Conservation (phyloP, 805 yeast species). For the Metschnikowia chrysomelidarum region DNA sequence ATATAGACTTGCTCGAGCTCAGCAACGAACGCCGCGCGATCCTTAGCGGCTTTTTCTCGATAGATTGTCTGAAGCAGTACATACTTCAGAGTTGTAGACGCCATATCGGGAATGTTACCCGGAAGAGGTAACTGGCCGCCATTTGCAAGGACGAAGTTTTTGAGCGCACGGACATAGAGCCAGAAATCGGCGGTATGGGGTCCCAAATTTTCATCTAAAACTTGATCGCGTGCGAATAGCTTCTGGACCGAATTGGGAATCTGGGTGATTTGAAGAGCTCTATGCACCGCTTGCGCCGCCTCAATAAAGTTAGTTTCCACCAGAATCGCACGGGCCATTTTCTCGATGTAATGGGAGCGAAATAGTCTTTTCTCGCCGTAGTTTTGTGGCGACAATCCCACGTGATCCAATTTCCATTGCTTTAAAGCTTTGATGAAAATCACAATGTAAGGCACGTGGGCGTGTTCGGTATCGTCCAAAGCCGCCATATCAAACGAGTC, state of each 20-base stretch:
- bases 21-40: constrained; percentile 40
- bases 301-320: constrained; percentile 48
- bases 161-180: constrained; percentile 57
- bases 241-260: constrained; percentile 29
- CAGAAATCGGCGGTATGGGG: constrained; percentile 50
- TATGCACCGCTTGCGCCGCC: constrained; percentile 33
- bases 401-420: constrained; percentile 35
- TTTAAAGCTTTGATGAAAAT: constrained; percentile 55
- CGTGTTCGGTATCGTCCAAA: constrained; percentile 43
- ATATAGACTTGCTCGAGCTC: constrained; percentile 29
- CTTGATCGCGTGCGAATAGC: constrained; percentile 17
- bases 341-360: constrained; percentile 31
- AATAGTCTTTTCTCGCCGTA: constrained; percentile 42
- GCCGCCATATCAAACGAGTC: constrained; percentile 48
- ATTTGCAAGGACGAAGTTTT: constrained; percentile 41
- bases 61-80: constrained; percentile 58
- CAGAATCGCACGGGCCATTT: constrained; percentile 45
- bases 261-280: constrained; percentile 37
- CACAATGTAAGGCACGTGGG: constrained; percentile 70
- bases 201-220: constrained; percentile 7
- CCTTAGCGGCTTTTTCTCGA: constrained; percentile 50
- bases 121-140: constrained; percentile 58
- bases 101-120: constrained; percentile 87
- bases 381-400: constrained; percentile 32
- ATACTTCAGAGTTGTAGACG: constrained; percentile 66